phyloP scores from a whole-genome alignment of 2,329 filamentous ascomycete genomes.

The Fusarium concolor region DNA sequence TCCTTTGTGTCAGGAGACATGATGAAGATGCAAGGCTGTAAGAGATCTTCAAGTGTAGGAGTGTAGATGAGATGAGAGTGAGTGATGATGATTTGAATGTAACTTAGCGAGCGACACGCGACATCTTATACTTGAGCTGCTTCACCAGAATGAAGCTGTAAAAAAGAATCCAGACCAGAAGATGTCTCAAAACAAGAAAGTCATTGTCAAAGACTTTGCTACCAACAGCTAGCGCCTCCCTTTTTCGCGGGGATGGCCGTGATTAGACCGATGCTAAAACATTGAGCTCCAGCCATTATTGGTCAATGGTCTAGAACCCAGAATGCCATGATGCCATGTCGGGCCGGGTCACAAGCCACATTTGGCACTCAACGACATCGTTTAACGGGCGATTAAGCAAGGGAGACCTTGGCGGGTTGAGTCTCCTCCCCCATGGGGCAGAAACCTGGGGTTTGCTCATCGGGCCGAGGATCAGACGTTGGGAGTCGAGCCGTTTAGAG shows the following conservation, averaged over 20 bases:
- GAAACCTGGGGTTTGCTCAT: slow-evolving; percentile 22
- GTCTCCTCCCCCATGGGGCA: slow-evolving; percentile 23
- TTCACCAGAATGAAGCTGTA: slow-evolving; percentile 12
- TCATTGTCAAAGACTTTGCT: too few relatives aligned
- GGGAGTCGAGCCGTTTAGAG: not conserved
- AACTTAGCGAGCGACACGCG: not conserved
- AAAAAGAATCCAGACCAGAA: not conserved
- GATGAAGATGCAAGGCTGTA: not conserved
- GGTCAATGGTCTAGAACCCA: not conserved
- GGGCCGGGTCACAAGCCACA: slow-evolving; percentile 8
- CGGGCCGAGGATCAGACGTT: slow-evolving; percentile 17
- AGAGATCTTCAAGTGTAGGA: not conserved
- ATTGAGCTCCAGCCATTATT: not conserved
- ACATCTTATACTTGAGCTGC: slow-evolving; percentile 17
- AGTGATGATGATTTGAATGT: not conserved
- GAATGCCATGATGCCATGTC: not conserved
- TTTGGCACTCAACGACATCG: not conserved
- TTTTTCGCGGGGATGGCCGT: slow-evolving; percentile 12
- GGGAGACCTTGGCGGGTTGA: too few relatives aligned
- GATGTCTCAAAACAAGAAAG: not conserved
- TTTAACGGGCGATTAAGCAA: not conserved
- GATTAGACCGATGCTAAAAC: slow-evolving; percentile 14
- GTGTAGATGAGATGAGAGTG: not conserved
- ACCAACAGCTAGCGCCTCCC: not conserved
- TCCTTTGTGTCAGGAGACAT: slow-evolving; percentile 31